Conservation (phyloP, 805 yeast genomes). For the Middelhovenomyces tepae region DNA sequence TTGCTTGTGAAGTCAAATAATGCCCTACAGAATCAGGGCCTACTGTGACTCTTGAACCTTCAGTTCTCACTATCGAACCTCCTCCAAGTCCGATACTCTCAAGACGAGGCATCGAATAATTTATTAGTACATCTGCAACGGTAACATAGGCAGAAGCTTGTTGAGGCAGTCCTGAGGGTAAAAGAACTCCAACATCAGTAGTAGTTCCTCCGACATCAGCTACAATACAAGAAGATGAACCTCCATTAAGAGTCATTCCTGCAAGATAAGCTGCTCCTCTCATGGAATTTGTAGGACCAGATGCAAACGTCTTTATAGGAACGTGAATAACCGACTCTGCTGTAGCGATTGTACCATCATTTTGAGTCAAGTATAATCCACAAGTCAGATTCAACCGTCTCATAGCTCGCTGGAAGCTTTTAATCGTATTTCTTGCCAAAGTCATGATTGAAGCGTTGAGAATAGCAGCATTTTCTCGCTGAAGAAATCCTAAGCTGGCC, state of each 20-base stretch:
- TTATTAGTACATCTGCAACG: slow-evolving; percentile 42
- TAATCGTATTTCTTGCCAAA: slow-evolving; percentile 36
- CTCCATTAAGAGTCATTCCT: no score
- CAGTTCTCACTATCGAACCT: slow-evolving; percentile 40
- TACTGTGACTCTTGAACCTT: slow-evolving; percentile 15
- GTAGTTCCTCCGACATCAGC: slow-evolving; percentile 48
- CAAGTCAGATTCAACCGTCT: slow-evolving; percentile 29
- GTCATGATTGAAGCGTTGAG: slow-evolving; percentile 37
- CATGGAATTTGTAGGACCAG: slow-evolving; percentile 33
- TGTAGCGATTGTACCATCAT: slow-evolving; percentile 40
- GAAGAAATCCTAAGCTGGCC: slow-evolving; percentile 37
- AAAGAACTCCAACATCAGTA: slow-evolving; percentile 39
- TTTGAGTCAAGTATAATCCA: slow-evolving; percentile 37
- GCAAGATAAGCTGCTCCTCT: slow-evolving; percentile 19
- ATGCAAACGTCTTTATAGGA: slow-evolving; percentile 40
- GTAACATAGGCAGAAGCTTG: slow-evolving; percentile 36
- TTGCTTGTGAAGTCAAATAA: slow-evolving; percentile 29
- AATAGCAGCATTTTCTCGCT: slow-evolving; percentile 41
- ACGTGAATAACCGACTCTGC: slow-evolving; percentile 31
- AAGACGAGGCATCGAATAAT: slow-evolving; percentile 42
- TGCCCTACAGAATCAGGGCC: slow-evolving; percentile 45
- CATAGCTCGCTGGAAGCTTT: slow-evolving; percentile 33
- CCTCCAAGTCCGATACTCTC: slow-evolving; percentile 44
- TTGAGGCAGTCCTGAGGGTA: slow-evolving; percentile 40
- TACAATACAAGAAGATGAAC: no score